Conservation (phyloP, 1,284 basidiomycete genomes). For the Sporisorium iseilematis-ciliati region DNA sequence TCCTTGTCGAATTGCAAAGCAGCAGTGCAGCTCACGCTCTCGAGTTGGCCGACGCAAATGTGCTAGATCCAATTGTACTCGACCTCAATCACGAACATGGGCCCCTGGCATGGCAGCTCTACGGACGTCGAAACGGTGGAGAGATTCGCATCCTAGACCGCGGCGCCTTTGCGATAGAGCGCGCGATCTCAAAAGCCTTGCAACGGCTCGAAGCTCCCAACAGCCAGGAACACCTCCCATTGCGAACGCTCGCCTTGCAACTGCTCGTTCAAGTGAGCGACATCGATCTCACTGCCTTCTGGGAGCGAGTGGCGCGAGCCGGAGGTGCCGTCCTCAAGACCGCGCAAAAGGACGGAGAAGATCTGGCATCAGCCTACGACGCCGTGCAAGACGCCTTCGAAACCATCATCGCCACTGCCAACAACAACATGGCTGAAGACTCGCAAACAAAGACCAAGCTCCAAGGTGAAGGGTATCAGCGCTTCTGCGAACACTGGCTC, state of each 20-base stretch:
- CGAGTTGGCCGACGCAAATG: slow-evolving; percentile 2
- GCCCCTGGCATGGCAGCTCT: slow-evolving; percentile 43
- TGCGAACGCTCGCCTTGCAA: slow-evolving; percentile 41
- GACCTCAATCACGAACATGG: slow-evolving; percentile 44
- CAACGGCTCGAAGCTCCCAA: slow-evolving; percentile 36
- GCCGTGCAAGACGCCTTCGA: slow-evolving; percentile 42
- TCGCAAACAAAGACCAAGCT: slow-evolving; percentile 17
- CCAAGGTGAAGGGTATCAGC: slow-evolving; percentile 34
- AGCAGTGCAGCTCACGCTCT: slow-evolving; percentile 15
- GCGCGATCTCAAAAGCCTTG: slow-evolving; percentile 41
- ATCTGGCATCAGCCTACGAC: slow-evolving; percentile 23
- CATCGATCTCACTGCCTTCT: slow-evolving; percentile 54
- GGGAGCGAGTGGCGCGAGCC: slow-evolving; percentile 53
- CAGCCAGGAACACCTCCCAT: slow-evolving; percentile 19
- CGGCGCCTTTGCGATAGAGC: slow-evolving; percentile 48
- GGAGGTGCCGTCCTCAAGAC: slow-evolving; percentile 37
- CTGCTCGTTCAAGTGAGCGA: slow-evolving; percentile 46
- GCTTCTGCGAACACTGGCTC: slow-evolving; percentile 55
- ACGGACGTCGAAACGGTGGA: slow-evolving; percentile 22
- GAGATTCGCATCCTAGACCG: slow-evolving; percentile 38
- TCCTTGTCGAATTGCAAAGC: slow-evolving; percentile 38
- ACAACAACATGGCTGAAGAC: slow-evolving; percentile 15
- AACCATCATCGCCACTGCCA: slow-evolving; percentile 33
- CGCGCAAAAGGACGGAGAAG: slow-evolving; percentile 22
- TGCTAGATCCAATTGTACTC: slow-evolving; percentile 21